Base-by-base conservation (phyloP, 169 alveolate species). In the Eimeria mitis region DNA sequence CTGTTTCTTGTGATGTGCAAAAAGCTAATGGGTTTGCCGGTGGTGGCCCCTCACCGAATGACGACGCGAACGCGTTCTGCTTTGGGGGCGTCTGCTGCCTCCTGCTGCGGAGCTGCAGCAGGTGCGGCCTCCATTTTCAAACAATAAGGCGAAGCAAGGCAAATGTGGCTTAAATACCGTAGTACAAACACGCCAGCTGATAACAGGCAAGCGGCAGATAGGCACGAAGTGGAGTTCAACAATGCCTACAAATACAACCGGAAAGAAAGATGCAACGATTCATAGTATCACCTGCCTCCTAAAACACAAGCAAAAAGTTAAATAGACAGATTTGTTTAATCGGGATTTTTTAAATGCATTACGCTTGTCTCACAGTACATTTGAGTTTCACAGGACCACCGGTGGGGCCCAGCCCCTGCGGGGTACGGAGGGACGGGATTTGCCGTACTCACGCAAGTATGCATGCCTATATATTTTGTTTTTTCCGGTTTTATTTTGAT, bases 401-500 rank as follows among this genome's bases (percentile, higher is more conserved):
- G 68, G 89, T 79, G 89, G 89, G 89, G 89, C 70, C 61, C 89
- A 79, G 89, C 89, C 89, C 89, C 68, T 79, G 89, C 89, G 70
- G 89, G 89, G 89, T 47, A 21, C 7, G 2, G 21, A 73, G 13
- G 52, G 54, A 73, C 34, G 52, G 31, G 34, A 52, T 37, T 23
- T 2, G 70, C 7, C 0, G 42, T 25, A 6, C 47, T 47, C 44
- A 25, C 14, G 44, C 8, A 19, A 31, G 70, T 42, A 23, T 1
- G 89, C 89, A 79, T 47, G 70, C 40, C 6, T 7, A 79, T 28
- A 13, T 28, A 2, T 4, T 25, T 44, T 4, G 21, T 7, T 31
- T 79, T 79, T 47, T 31, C 52, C 42, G 47, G 44, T 23, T 73
- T 40, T 40, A 4, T 37, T 73, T 73, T 31, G 11, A 73, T 40